Base-by-base conservation (phyloP, 768 basidiomycete species). In the Pleurotus pulmonarius region DNA sequence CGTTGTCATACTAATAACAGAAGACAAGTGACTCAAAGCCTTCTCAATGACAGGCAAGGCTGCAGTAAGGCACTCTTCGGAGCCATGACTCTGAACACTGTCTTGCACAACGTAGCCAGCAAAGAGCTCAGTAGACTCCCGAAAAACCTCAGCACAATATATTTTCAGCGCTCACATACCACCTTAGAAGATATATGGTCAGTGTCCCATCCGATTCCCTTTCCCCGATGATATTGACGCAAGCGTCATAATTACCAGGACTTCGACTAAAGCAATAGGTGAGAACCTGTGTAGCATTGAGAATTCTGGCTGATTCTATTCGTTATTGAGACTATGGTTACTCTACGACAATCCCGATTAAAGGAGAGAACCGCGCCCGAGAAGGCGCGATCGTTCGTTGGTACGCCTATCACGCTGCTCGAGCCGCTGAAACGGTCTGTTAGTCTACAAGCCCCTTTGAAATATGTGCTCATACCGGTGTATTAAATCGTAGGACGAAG, bases 61-160 rank as follows among this genome's bases (percentile, higher is more conserved):
- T 59, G 54, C 18, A 61, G 61, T 4, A 67, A 66, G 46, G 57
- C 61, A 7, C 55, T 61, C 15, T 20, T 66, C 3, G 63, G 64
- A 18, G 63, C 56, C 4, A 45, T 68, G 2, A 62, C 61, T 3
- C 44, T 67, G 4, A 59, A 64, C 46, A 41, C 53, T 7, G 16
- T 64, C 12, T 53, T 67, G 6, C 53, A 25, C 11, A 18, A 55
- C n/a, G 22, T 41, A 2, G 9, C 49, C 5, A 4, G 34, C 9
- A 20, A 43, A 16, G 20, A n/a, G 9, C 7, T 20, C 26, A 7
- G 11, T 11, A 20, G 20, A 20, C 41, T 39, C 8, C 24, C 11
- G 39, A 5, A 12, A 20, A 7, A n/a, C 39, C 55, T 38, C 44
- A 55, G 25, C 34, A 20, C 9, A 39, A 52, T 59, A 56, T 51